Evolutionary conservation across 495 filamentous ascomycete genomes (phyloP), one percentile per base, ranked within the genome.

Genomic region (Hypoxylon fragiforme): DNA sequence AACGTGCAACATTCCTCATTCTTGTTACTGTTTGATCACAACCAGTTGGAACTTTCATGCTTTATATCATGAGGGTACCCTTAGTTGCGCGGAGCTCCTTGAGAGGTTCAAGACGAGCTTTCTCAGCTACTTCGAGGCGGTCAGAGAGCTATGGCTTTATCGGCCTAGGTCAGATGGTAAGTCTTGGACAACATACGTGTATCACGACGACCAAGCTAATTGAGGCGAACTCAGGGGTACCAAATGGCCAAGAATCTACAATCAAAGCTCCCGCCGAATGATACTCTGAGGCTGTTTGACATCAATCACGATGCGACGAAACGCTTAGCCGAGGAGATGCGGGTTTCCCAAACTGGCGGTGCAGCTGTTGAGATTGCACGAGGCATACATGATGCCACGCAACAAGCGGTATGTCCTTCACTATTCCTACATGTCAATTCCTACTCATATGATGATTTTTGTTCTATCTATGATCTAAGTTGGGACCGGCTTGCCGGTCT

Each of bases 171-270:
- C 87, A 89, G 63, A 95, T 95, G 90, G 90, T 90, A 79, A 39
- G 83, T 60, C 40, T n/a, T 43, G 7, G 20, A 11, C 21, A 18
- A 13, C 31, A 18, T 32, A 54, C 13, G 18, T 15, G 56, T n/a
- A 54, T n/a, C 37, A 36, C 13, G n/a, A 19, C 5, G 28, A 39
- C 24, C 1, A 12, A 34, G 43, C 51, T 50, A 48, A 55, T 37
- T 2, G 26, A 46, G 8, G 5, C 12, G 11, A 22, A 30, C 45
- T 18, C 54, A 79, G 76, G 89, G 89, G 2, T 92, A 88, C 50
- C 84, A 88, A 58, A 95, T 95, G 90, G 90, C 90, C n/a, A 83
- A 81, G 66, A 95, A 94, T 62, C 74, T 95, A 1, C 86, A 89
- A 54, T 75, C 83, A 19, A 92, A 91, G 63, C 82, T 94, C 7